Evolutionary conservation across 768 basidiomycete species (phyloP).

Genomic region (Trichaptum fuscoviolaceum): DNA sequence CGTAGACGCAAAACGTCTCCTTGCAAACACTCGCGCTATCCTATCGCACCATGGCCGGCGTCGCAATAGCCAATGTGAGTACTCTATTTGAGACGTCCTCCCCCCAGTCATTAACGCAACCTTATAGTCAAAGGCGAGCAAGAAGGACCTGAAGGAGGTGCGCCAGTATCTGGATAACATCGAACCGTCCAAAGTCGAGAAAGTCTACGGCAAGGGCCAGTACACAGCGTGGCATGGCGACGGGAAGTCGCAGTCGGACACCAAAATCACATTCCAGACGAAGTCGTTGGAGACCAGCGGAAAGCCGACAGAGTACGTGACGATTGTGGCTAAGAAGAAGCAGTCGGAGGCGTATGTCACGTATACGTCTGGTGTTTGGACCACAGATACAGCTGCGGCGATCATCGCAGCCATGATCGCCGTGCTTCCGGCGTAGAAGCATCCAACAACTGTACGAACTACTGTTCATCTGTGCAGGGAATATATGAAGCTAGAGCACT

Average conservation of each 20-base stretch:
- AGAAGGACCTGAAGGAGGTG: slow-evolving; percentile 6
- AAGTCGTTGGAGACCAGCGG: slow-evolving; percentile 8
- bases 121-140: background rate
- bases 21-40: background rate
- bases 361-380: background rate
- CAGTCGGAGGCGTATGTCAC: slow-evolving; percentile 2
- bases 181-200: slow-evolving; percentile 6
- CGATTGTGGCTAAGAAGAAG: slow-evolving; percentile 7
- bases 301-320: slow-evolving; percentile 4
- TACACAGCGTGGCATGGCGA: slow-evolving; percentile 10
- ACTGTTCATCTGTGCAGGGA: background rate
- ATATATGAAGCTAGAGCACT: background rate
- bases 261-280: slow-evolving; percentile 10
- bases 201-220: slow-evolving; percentile 7
- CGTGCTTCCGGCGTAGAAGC: background rate
- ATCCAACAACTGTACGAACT: background rate
- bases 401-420: background rate
- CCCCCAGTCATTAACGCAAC: background rate
- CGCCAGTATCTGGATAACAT: slow-evolving; percentile 6
- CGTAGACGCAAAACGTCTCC: background rate
- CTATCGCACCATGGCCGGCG: background rate
- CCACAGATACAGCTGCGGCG: background rate
- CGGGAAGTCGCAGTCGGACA: slow-evolving; percentile 9
- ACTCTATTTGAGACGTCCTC: background rate
- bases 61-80: background rate